Percentiles rank a stretch among this genome's conserved stretches.
Evolutionary conservation across 2,329 filamentous ascomycete species (phyloP).

Genomic region (Alternaria gaisen): DNA sequence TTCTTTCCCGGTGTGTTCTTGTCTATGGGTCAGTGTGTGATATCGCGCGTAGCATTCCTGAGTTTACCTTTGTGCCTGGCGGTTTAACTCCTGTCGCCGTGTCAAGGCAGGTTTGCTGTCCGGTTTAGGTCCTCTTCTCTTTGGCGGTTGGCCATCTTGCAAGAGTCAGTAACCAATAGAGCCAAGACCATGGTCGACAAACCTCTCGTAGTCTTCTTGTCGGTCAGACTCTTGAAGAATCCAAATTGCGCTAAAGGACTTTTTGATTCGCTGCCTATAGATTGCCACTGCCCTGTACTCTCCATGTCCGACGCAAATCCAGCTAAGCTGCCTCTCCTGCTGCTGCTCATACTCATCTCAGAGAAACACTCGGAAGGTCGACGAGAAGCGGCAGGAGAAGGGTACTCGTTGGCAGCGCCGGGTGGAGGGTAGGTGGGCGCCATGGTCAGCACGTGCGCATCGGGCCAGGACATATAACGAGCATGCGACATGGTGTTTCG

Average conservation of each 20-base stretch:
- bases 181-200: slow-evolving; percentile 17
- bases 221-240: slow-evolving; percentile 71
- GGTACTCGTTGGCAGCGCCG: slow-evolving; percentile 45
- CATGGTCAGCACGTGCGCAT: slow-evolving; percentile 46
- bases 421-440: slow-evolving; percentile 49
- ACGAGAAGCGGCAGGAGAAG: slow-evolving; percentile 44
- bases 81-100: slow-evolving; percentile 89
- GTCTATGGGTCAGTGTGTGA: slow-evolving; percentile 21
- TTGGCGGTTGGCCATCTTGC: slow-evolving; percentile 82
- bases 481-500: slow-evolving; percentile 44
- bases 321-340: slow-evolving; percentile 46
- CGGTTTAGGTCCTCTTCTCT: slow-evolving; percentile 92
- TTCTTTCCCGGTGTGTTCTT: slow-evolving; percentile 95
- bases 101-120: slow-evolving; percentile 96
- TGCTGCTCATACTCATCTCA: slow-evolving; percentile 37
- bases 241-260: slow-evolving; percentile 50
- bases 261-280: slow-evolving; percentile 49
- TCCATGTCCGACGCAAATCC: slow-evolving; percentile 50
- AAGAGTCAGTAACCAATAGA: slow-evolving; percentile 13
- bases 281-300: slow-evolving; percentile 50
- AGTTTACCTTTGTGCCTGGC: slow-evolving; percentile 90
- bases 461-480: slow-evolving; percentile 47
- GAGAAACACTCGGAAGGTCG: slow-evolving; percentile 46
- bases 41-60: not conserved
- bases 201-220: slow-evolving; percentile 84